Conservation (phyloP, 177 flowering plant species). For the Tripterygium wilfordii region DNA sequence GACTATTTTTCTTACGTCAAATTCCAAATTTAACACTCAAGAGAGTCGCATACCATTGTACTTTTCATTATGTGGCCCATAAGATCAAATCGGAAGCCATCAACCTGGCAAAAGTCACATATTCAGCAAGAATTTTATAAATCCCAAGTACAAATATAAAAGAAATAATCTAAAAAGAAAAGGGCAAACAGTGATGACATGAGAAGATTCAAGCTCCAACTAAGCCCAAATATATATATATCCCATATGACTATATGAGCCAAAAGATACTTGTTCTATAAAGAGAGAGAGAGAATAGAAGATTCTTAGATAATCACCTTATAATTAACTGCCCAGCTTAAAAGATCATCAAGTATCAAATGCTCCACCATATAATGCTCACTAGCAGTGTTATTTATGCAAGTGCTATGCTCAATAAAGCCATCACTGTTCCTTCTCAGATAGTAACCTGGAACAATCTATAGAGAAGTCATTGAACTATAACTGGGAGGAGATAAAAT, state of each 20-base stretch:
- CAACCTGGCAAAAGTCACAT: slow-evolving; percentile 58
- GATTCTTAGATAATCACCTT: slow-evolving; percentile 61
- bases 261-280: too few relatives aligned
- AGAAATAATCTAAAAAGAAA: neutral
- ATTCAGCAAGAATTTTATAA: neutral
- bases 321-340: slow-evolving; percentile 75
- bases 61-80: slow-evolving; percentile 96
- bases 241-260: too few relatives aligned
- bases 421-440: slow-evolving; percentile 79
- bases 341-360: slow-evolving; percentile 78
- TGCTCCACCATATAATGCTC: slow-evolving; percentile 97
- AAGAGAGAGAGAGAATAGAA: too few relatives aligned
- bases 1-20: neutral
- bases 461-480: slow-evolving; percentile 16
- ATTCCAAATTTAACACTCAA: neutral
- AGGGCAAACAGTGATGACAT: too few relatives aligned
- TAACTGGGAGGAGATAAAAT: neutral
- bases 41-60: slow-evolving; percentile 59
- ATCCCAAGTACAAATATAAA: neutral
- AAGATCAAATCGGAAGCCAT: slow-evolving; percentile 97
- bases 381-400: slow-evolving; percentile 85
- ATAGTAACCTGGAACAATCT: slow-evolving; percentile 99
- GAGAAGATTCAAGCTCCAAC: too few relatives aligned
- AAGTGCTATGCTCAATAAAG: slow-evolving; percentile 76
- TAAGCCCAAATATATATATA: too few relatives aligned